Conservation (phyloP, 108 stramenopile species). For the Skeletonema potamos region DNA sequence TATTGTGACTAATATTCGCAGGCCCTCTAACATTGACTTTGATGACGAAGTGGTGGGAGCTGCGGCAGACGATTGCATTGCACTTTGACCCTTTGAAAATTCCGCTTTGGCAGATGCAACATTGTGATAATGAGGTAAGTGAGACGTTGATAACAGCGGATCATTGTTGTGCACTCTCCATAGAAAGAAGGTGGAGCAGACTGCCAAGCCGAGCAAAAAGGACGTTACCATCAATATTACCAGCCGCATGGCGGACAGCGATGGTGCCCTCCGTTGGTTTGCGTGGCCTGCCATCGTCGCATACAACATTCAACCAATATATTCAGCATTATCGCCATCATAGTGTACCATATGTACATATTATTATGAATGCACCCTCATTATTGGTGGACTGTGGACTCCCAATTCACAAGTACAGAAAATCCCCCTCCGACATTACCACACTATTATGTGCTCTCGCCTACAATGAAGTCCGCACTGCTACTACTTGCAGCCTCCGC, state of each 20-base stretch:
- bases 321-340: no score
- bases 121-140: constrained; percentile 1
- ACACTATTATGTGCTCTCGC: background rate
- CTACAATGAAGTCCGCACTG: background rate
- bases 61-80: background rate
- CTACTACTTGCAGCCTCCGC: background rate
- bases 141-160: constrained; percentile 10
- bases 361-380: no score
- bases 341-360: no score
- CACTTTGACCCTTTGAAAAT: background rate
- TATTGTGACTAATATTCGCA: constrained; percentile 68
- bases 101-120: background rate
- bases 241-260: constrained; percentile 3
- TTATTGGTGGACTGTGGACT: no score
- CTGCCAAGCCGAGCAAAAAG: constrained; percentile 25
- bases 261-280: background rate
- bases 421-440: no score
- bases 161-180: constrained; percentile 30
- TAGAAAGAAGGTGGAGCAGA: constrained; percentile 30
- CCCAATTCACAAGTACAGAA: no score
- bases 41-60: background rate
- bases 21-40: constrained; percentile 32
- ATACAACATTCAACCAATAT: no score
- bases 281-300: no score
- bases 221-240: constrained; percentile 12